Evolutionary conservation across 73 alveolate genomes (phyloP), one percentile per base, ranked within the genome.

Genomic region (Paramecium tetraurelia): DNA sequence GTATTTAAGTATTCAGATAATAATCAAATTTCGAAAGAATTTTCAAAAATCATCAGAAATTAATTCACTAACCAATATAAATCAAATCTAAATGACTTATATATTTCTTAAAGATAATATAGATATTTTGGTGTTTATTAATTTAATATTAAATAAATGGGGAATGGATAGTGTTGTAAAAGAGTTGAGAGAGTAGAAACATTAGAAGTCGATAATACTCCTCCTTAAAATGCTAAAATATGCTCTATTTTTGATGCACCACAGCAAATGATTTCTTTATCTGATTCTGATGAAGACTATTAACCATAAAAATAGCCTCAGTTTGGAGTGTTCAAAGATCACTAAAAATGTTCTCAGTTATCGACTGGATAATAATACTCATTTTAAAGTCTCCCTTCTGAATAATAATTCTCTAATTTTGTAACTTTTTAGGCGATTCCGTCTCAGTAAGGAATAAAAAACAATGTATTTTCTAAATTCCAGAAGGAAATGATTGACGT

Each of bases 361-460:
- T 80, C 90, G 20, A 80, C 90, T 3, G 90, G 76, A 5, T 46
- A 40, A 14, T 20, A 14, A 48, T 48, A 80, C 18, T 80, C 90
- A 3, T 44, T 80, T 35, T 44, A 41, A 44, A 80, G 57, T 18
- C 57, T 80, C 7, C 90, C 90, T 0, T 80, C 90, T 24, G 90
- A 80, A 48, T 48, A 80, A 35, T 63, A 80, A 43, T 80, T 80
- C 75, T 80, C 90, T 46, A 80, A 80, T 80, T 80, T 80, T 80
- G 90, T 80, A 4, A 80, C 90, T 31, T 80, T 80, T 80, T 44
- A 80, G 33, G 90, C 90, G 2, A 43, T 80, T 10, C 90, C 90
- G 46, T 80, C 90, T 14, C 29, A 41, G 72, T 7, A 80, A 20
- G 57, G 70, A 22, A 80, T 80, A 80, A 80, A 43, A 48, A 35